Evolutionary conservation across 169 alveolate species (phyloP).

Genomic region (Plasmodium sp.): DNA sequence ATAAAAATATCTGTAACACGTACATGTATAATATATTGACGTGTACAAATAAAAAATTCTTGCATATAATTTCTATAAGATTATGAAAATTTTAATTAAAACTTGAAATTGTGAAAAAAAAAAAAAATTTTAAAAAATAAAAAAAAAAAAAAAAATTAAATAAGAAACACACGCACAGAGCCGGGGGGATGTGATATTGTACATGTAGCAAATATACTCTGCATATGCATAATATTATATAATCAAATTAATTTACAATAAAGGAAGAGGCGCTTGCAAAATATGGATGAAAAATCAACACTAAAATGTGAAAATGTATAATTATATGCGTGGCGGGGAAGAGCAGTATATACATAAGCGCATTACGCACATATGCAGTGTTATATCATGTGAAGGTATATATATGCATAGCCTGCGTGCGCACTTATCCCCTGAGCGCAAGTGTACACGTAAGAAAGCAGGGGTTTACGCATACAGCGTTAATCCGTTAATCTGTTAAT

Average conservation of each 20-base stretch:
- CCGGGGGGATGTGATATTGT: background rate
- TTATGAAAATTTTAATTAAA: conserved; percentile 48
- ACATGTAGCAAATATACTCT: background rate
- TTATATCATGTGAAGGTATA: background rate
- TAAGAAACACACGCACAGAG: conserved; percentile 1
- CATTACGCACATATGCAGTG: background rate
- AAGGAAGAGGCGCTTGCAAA: background rate
- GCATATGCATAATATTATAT: background rate
- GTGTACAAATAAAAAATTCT: background rate
- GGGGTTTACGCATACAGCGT: background rate
- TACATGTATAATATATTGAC: background rate
- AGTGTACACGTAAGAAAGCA: background rate
- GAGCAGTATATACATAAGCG: background rate
- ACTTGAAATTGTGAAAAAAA: conserved; percentile 16
- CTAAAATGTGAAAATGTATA: background rate
- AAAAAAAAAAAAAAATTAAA: conserved; percentile 21
- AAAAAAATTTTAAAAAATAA: background rate
- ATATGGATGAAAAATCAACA: conserved; percentile 6
- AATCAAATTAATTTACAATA: conserved; percentile 11
- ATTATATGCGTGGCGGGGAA: background rate
- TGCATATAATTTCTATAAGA: background rate
- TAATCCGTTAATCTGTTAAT: background rate
- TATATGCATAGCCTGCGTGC: background rate
- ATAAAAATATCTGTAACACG: background rate
- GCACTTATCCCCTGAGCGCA: background rate